Evolutionary conservation across 106 monocot genomes (phyloP).

Genomic region (Platanthera guangdongensis): DNA sequence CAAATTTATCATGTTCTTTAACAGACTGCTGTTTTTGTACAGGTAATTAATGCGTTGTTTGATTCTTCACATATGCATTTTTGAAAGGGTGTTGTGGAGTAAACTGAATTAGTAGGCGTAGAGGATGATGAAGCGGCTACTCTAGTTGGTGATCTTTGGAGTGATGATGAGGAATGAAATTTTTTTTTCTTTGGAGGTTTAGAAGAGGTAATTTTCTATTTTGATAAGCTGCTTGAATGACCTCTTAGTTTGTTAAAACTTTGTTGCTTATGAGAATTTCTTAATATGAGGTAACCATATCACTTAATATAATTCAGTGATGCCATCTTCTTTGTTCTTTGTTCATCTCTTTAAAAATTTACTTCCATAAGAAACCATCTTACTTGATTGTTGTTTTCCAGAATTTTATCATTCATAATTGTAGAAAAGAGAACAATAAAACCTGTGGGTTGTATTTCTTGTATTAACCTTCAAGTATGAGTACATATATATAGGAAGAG

Average conservation of each 20-base stretch:
- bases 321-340: background rate
- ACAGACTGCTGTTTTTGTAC: conserved; percentile 2
- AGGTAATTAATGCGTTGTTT: conserved; percentile 38
- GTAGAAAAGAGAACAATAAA: no score
- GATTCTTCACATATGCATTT: conserved; percentile 80
- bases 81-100: conserved; percentile 57
- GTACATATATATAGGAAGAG: no score
- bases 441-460: no score
- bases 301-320: background rate
- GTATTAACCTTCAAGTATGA: no score
- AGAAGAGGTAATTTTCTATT: conserved; percentile 33
- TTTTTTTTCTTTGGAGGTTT: conserved; percentile 29
- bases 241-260: background rate
- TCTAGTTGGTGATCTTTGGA: conserved; percentile 3
- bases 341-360: background rate
- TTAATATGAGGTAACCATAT: background rate
- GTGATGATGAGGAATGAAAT: conserved; percentile 21
- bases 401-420: no score
- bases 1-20: background rate
- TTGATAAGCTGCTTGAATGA: background rate
- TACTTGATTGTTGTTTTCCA: no score
- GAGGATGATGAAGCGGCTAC: conserved; percentile 25
- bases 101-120: conserved; percentile 66
- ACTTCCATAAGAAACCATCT: no score
- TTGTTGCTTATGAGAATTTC: background rate